Conservation (phyloP, 441 rosid genomes). For the Populus tomentosa region DNA sequence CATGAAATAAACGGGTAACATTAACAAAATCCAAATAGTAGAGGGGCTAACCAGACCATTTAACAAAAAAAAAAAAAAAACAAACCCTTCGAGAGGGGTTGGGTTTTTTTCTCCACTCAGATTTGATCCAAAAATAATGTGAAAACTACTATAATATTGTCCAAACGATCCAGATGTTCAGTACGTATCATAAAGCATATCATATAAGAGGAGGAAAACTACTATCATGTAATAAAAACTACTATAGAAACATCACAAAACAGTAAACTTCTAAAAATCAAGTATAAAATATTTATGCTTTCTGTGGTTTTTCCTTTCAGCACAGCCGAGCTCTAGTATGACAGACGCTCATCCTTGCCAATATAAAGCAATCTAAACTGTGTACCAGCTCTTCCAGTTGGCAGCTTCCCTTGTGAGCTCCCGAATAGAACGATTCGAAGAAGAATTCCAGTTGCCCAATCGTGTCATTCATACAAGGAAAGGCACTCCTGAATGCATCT, state of each 20-base stretch:
- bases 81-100: too few species aligned
- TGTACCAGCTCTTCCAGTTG: neutral
- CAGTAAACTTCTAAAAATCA: neutral
- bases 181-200: neutral
- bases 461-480: neutral
- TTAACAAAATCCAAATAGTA: too few species aligned
- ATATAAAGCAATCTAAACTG: neutral
- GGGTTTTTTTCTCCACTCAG: too few species aligned
- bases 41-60: too few species aligned
- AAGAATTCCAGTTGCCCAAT: neutral
- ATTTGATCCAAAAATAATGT: too few species aligned
- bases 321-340: neutral
- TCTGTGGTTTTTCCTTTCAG: neutral
- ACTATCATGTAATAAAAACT: neutral
- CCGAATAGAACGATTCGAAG: neutral
- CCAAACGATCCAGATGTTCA: neutral
- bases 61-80: too few species aligned
- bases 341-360: neutral
- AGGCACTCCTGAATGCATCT: neutral
- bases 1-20: too few species aligned
- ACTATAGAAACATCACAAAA: neutral
- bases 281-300: neutral
- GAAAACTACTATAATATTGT: too few species aligned
- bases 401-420: neutral
- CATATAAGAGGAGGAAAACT: neutral